These are phyloP conservation scores for Fagopyrum tataricum DNA, from an alignment of 148 eudicot species.

Conservation along the genomic window DNA sequence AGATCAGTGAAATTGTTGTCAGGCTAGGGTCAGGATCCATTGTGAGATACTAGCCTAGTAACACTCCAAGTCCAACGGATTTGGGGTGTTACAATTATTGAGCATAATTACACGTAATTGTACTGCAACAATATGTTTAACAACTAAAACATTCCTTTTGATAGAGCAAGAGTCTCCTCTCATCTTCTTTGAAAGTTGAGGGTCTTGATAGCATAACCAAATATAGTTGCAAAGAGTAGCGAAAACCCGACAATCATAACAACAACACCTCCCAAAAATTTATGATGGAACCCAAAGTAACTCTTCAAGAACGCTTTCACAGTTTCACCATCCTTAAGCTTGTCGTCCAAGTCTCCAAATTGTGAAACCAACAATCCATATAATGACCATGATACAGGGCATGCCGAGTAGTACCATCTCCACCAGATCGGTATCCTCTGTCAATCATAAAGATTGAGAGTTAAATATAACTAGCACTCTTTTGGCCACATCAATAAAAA, in stretches of 20 bases:
- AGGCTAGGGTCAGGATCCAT: no score
- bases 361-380: not conserved
- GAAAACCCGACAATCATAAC: not conserved
- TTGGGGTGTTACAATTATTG: no score
- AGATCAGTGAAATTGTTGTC: no score
- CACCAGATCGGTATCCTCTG: slow-evolving; percentile 10
- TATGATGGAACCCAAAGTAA: not conserved
- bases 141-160: not conserved
- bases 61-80: no score
- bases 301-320: not conserved
- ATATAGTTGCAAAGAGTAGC: not conserved
- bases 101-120: no score
- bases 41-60: no score
- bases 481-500: not conserved
- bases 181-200: slow-evolving; percentile 5
- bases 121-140: no score
- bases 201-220: not conserved
- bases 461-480: no score
- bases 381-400: not conserved
- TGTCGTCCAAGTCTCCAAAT: not conserved
- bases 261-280: not conserved
- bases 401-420: slow-evolving; percentile 5
- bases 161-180: not conserved
- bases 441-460: not conserved
- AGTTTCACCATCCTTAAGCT: not conserved